These are phyloP conservation scores for Talaromyces sp. DNA, from an alignment of 2,329 filamentous ascomycete species.

Conservation along the genomic window DNA sequence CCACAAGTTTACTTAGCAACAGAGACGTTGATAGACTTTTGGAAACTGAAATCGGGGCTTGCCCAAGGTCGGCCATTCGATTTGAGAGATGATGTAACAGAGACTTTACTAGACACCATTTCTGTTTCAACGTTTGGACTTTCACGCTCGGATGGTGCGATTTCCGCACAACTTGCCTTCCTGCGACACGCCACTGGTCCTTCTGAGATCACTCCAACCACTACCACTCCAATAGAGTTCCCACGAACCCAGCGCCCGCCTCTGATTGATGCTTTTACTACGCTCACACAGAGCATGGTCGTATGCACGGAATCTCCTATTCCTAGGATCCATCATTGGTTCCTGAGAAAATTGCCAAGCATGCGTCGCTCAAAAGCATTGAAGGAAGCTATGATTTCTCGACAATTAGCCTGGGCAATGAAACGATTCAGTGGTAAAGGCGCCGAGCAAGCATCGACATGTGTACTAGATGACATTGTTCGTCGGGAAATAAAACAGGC, in stretches of 20 bases:
- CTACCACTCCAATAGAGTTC: background rate
- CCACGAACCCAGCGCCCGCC: background rate
- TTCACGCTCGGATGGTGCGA: background rate
- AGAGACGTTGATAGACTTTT: background rate
- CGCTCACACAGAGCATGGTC: constrained; percentile 2
- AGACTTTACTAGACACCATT: background rate
- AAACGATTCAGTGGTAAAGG: background rate
- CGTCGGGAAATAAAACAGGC: constrained; percentile 15
- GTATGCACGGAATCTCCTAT: background rate
- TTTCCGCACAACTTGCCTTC: background rate
- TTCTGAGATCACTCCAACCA: too few species aligned
- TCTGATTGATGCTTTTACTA: background rate
- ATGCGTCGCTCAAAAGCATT: background rate
- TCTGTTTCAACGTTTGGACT: background rate
- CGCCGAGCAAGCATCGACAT: background rate
- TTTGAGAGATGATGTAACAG: background rate
- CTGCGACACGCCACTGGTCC: background rate
- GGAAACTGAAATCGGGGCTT: background rate
- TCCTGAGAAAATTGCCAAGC: background rate
- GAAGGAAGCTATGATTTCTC: background rate
- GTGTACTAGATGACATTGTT: constrained; percentile 29
- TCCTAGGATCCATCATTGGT: background rate
- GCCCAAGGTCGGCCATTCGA: background rate
- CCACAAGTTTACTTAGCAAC: background rate
- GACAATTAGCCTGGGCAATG: background rate